phyloP scores from a whole-genome alignment of 108 stramenopile genomes.

The Nitzschia sp. region DNA sequence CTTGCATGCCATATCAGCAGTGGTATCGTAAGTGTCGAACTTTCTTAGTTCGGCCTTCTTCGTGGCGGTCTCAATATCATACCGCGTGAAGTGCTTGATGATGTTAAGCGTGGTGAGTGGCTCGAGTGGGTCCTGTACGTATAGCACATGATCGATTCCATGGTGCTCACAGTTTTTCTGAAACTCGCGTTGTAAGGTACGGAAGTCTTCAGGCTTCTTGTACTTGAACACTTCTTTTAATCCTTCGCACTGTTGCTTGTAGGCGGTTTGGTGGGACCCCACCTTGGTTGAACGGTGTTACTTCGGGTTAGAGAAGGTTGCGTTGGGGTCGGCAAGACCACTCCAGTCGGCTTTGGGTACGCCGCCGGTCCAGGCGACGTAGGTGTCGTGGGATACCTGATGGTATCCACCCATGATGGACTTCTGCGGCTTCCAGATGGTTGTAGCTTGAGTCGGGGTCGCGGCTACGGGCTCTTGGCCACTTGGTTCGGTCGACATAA shows the following conservation, averaged over 20 bases:
- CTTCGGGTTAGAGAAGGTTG: too few species aligned
- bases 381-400: neutral
- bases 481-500: neutral
- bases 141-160: neutral
- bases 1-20: neutral
- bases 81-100: neutral
- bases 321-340: neutral
- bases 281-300: too few species aligned
- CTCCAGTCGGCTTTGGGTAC: slow-evolving; percentile 14
- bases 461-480: neutral
- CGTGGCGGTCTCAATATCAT: neutral
- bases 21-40: too few species aligned
- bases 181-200: neutral
- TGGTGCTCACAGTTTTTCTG: too few species aligned
- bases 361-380: neutral
- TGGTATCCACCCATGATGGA: too few species aligned
- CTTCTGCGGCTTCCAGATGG: too few species aligned
- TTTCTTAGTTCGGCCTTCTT: neutral
- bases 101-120: neutral
- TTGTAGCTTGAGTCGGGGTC: neutral
- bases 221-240: neutral
- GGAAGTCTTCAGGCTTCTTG: neutral
- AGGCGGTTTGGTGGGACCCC: too few species aligned
- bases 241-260: neutral
- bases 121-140: slow-evolving; percentile 10